These are phyloP conservation scores for Scleromitrula shiraiana DNA, from an alignment of 2,329 filamentous ascomycete genomes.

Conservation along the genomic window DNA sequence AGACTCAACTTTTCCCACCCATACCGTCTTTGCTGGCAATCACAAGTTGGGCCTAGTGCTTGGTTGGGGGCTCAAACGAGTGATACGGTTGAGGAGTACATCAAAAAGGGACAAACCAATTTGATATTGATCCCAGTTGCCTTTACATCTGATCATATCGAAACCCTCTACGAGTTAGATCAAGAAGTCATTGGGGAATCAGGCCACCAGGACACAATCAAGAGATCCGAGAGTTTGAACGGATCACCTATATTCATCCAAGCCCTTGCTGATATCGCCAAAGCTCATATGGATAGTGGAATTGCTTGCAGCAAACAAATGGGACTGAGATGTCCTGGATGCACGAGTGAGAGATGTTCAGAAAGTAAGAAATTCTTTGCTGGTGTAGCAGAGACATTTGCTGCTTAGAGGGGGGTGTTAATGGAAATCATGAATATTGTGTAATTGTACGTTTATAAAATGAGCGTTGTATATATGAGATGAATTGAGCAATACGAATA, in stretches of 20 bases:
- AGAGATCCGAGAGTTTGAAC: slow-evolving; percentile 87
- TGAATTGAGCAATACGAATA: background rate
- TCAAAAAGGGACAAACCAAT: slow-evolving; percentile 86
- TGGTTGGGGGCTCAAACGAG: slow-evolving; percentile 95
- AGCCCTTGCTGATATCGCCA: slow-evolving; percentile 80
- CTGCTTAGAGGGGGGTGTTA: slow-evolving; percentile 11
- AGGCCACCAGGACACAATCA: slow-evolving; percentile 69
- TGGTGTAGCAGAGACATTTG: slow-evolving; percentile 14
- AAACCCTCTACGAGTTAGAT: slow-evolving; percentile 91
- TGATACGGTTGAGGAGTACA: slow-evolving; percentile 78
- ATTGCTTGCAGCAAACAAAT: slow-evolving; percentile 70
- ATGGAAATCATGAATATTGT: background rate
- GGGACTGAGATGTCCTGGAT: slow-evolving; percentile 85
- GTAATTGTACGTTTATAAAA: background rate
- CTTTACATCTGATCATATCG: slow-evolving; percentile 98
- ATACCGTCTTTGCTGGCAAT: slow-evolving; percentile 95
- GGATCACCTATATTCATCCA: slow-evolving; percentile 85
- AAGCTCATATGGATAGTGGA: slow-evolving; percentile 65
- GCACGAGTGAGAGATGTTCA: slow-evolving; percentile 78
- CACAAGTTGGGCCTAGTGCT: slow-evolving; percentile 88
- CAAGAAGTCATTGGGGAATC: slow-evolving; percentile 89
- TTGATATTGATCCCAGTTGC: slow-evolving; percentile 89
- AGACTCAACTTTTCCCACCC: slow-evolving; percentile 79
- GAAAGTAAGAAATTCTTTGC: slow-evolving; percentile 65
- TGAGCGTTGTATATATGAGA: no score